Evolutionary conservation across 2,329 filamentous ascomycete species (phyloP).

Genomic region (Penicillium griseofulvum): DNA sequence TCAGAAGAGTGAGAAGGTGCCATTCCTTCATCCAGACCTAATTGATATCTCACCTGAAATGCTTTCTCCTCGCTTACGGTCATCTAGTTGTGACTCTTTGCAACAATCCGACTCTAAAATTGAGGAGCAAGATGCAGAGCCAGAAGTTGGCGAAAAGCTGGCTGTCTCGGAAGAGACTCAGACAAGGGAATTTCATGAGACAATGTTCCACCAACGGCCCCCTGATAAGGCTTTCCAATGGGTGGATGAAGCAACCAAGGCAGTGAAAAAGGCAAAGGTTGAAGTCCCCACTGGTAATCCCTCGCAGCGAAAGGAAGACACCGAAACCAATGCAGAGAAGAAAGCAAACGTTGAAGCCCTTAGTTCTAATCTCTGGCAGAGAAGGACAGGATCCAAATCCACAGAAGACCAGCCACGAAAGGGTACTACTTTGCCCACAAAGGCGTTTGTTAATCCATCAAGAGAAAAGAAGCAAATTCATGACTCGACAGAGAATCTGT

Average conservation of each 20-base stretch:
- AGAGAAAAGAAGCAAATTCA: background rate
- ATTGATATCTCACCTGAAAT: conserved; percentile 1
- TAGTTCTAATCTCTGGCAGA: background rate
- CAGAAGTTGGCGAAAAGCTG: background rate
- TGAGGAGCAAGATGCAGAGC: background rate
- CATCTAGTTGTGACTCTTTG: background rate
- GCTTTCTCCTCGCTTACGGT: background rate
- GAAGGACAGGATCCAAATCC: background rate
- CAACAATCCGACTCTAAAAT: background rate
- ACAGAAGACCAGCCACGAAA: background rate
- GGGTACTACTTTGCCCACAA: background rate
- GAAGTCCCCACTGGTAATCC: background rate
- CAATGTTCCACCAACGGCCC: conserved; percentile 3
- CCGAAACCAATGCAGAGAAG: background rate
- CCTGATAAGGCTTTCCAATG: background rate
- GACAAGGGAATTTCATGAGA: background rate
- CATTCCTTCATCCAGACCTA: background rate
- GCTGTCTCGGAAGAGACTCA: background rate
- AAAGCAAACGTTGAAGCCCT: background rate
- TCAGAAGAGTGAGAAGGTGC: background rate
- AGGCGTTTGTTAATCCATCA: background rate
- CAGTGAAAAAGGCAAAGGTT: background rate
- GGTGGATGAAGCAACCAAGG: background rate
- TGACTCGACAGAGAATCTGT: conserved; percentile 21
- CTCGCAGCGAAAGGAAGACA: background rate